Base-by-base conservation (phyloP, 805 yeast species). In the Helenozyma baotianmanensis region DNA sequence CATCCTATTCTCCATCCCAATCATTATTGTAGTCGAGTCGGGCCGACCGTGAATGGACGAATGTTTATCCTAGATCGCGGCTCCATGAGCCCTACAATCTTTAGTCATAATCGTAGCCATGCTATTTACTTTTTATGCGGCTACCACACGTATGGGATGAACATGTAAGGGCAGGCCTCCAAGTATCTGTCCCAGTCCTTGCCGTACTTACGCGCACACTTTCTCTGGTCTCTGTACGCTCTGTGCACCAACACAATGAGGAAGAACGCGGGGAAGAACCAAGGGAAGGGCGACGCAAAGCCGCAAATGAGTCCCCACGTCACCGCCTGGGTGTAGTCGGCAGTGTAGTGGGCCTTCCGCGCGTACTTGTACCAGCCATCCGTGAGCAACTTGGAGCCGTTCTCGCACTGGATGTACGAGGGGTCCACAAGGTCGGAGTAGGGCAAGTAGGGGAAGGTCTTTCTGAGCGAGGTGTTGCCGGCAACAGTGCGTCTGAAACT, bases 331-430 rank as follows among this genome's bases (percentile, higher is more conserved):
- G 74, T 67, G 73, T 80, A 87, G 60, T 92, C 98, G 14, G 95
- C 96, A 23, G 97, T 88, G 71, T 92, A 92, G 64, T 89, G 94
- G 43, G 81, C 78, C 64, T 92, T 92, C 67, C 97, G 81, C 11
- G 97, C 97, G 50, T 81, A 86, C 42, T 72, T 80, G 65, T 80
- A 82, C 96, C 97, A 90, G 25, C 98, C 98, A 54, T 88, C 96
- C 33, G 89, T 80, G 47, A 92, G 72, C 56, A 92, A 72, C 22
- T 76, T 66, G 10, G 95, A 80, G 14, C 98, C 98, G 50, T 80
- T 80, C 48, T 78, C 78, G 58, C 97, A 88, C 44, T 72, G 72
- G 61, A 92, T 81, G 63, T 83, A 90, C 42, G 73, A 75, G 27
- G 98, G 98, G 60, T 92, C 72, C 47, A 79, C 75, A 50, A 92